Conservation (phyloP, 139 green algal species). For the Micromonas commoda region DNA sequence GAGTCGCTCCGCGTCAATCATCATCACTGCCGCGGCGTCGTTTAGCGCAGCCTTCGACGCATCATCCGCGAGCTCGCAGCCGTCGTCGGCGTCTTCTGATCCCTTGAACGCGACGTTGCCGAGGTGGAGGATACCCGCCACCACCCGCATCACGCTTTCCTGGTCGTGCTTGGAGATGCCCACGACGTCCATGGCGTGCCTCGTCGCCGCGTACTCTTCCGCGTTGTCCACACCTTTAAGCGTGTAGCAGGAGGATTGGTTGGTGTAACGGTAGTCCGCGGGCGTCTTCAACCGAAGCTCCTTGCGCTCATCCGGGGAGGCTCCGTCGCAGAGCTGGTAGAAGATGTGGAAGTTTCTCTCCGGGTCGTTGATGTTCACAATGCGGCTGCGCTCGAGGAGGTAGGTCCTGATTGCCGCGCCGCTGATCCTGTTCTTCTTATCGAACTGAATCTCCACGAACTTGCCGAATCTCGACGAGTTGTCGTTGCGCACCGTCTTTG, state of each 20-base stretch:
- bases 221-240: slow-evolving; percentile 67
- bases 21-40: slow-evolving; percentile 45
- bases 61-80: not conserved
- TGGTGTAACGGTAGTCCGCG: slow-evolving; percentile 21
- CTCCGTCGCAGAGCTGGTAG: slow-evolving; percentile 95
- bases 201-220: slow-evolving; percentile 61
- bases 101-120: slow-evolving; percentile 82
- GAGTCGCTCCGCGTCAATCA: slow-evolving; percentile 62
- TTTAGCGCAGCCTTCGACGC: not conserved
- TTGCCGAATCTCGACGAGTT: slow-evolving; percentile 98
- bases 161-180: slow-evolving; percentile 74
- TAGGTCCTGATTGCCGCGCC: slow-evolving; percentile 71
- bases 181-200: slow-evolving; percentile 85
- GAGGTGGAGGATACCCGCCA: slow-evolving; percentile 92
- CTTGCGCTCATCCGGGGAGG: slow-evolving; percentile 51
- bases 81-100: slow-evolving; percentile 35
- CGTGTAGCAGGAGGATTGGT: slow-evolving; percentile 64
- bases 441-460: slow-evolving; percentile 98
- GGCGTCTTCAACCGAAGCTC: slow-evolving; percentile 56
- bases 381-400: slow-evolving; percentile 89
- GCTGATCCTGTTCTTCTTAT: slow-evolving; percentile 37
- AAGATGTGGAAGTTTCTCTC: slow-evolving; percentile 99
- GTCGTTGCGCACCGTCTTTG: slow-evolving; percentile 96
- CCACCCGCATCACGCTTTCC: slow-evolving; percentile 68
- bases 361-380: slow-evolving; percentile 85